phyloP scores from a whole-genome alignment of 345 rosid species.

The Pistacia vera region DNA sequence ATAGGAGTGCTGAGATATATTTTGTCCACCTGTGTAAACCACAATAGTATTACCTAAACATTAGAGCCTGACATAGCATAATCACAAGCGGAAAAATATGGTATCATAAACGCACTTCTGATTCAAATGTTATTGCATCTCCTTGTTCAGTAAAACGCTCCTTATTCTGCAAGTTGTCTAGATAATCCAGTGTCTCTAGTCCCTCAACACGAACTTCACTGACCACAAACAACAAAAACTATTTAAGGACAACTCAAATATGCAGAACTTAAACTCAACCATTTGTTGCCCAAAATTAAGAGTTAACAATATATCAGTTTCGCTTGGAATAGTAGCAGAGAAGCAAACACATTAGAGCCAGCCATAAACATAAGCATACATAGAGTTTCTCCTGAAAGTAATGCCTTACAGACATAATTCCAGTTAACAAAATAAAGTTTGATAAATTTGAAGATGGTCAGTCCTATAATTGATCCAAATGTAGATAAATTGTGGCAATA shows the following conservation, averaged over 20 bases:
- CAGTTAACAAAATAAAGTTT: not conserved
- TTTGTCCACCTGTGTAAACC: conserved; percentile 62
- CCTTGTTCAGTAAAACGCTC: conserved; percentile 93
- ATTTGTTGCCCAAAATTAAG: not conserved
- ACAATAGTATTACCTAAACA: conserved; percentile 12
- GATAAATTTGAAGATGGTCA: not conserved
- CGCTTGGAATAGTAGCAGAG: not conserved
- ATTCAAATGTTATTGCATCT: conserved; percentile 93
- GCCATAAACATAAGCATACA: not conserved
- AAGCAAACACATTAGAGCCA: not conserved
- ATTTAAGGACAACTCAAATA: conserved; percentile 4
- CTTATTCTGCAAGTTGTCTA: conserved; percentile 83
- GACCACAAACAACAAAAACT: conserved; percentile 33
- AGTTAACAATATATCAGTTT: not conserved
- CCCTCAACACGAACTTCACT: conserved; percentile 99
- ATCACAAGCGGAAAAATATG: not conserved
- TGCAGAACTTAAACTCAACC: not conserved
- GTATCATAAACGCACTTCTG: conserved; percentile 57
- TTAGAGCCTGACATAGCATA: not conserved
- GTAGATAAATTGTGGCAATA: not conserved
- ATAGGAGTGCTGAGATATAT: conserved; percentile 86
- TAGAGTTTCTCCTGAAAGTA: too few species aligned
- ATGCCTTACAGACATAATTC: not conserved
- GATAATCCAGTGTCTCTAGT: conserved; percentile 87
- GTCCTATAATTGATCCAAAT: not conserved